phyloP scores from a whole-genome alignment of 805 yeast genomes.

The Zygosaccharomyces rouxii region DNA sequence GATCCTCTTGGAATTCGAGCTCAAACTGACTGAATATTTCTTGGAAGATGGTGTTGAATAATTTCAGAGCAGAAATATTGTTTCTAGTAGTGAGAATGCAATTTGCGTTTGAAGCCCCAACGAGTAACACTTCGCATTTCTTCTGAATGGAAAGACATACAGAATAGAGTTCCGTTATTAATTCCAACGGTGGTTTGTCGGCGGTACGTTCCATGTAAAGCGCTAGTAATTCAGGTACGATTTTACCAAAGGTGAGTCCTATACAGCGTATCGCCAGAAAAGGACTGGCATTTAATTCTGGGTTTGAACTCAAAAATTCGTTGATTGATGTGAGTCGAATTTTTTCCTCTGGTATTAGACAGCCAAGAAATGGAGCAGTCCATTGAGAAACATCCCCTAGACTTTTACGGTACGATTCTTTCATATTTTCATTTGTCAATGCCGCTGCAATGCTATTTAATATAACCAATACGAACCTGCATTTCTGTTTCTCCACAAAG shows the following conservation, averaged over 20 bases:
- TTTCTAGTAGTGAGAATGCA: neutral
- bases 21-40: conserved; percentile 1
- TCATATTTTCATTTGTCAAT: neutral
- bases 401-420: neutral
- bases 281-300: neutral
- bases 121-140: neutral
- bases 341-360: neutral
- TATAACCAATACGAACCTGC: neutral
- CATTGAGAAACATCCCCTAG: neutral
- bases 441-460: neutral
- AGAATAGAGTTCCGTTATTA: conserved; percentile 1
- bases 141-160: conserved; percentile 5
- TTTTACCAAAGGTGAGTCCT: neutral
- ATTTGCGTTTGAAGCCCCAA: neutral
- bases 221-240: conserved; percentile 6
- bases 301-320: neutral
- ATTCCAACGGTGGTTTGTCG: neutral
- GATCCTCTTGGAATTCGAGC: neutral
- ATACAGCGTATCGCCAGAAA: neutral
- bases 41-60: neutral
- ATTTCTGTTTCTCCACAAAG: neutral
- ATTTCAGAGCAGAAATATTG: neutral
- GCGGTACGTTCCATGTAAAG: neutral
- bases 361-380: neutral
- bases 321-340: neutral